A percentile compares a stretch with the other conserved stretches of the same genome.
phyloP scores from a whole-genome alignment of 148 eudicot species.

The Rhododendron simsii region DNA sequence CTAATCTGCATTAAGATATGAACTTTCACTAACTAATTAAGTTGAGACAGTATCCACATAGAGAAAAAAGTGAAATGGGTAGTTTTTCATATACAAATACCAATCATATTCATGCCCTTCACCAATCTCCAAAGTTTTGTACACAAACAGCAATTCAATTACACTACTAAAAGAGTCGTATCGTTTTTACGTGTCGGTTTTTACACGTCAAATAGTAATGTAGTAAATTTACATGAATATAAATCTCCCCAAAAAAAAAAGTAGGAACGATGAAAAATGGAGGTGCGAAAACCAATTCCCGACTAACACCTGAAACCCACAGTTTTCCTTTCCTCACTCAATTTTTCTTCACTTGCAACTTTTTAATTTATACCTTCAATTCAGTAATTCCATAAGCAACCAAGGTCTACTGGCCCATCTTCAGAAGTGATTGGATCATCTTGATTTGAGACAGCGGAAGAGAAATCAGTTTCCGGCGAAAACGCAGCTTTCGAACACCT shows the following conservation, averaged over 20 bases:
- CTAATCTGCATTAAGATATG: neutral
- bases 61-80: neutral
- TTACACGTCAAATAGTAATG: neutral
- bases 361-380: neutral
- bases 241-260: neutral
- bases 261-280: neutral
- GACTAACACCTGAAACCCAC: neutral
- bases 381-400: slow-evolving; percentile 52
- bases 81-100: neutral
- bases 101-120: neutral
- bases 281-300: neutral
- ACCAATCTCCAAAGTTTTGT: neutral
- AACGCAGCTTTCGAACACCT: slow-evolving; percentile 20
- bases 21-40: neutral
- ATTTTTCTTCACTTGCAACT: neutral
- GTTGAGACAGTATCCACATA: neutral
- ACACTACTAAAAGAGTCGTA: neutral
- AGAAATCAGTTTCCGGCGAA: slow-evolving; percentile 26
- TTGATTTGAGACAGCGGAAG: slow-evolving; percentile 23
- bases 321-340: neutral
- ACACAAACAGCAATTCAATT: neutral
- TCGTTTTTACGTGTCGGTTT: neutral
- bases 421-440: slow-evolving; percentile 26
- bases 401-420: slow-evolving; percentile 43
- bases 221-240: neutral